phyloP scores from a whole-genome alignment of 139 green algal genomes.

The Desmodesmus armatus region DNA sequence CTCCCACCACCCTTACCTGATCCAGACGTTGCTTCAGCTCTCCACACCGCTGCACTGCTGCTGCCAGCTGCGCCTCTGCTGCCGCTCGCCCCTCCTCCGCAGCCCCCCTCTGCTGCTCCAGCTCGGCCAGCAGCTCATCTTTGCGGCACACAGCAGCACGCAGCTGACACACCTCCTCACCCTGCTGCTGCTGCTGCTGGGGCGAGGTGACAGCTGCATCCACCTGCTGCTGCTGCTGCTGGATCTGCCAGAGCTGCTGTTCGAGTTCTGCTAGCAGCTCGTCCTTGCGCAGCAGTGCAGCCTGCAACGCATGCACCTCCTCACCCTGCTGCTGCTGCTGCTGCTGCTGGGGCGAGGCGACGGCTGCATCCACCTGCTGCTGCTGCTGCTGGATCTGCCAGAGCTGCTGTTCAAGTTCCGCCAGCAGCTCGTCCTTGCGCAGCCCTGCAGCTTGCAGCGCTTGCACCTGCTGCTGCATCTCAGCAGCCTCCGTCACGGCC shows the following conservation, averaged over 20 bases:
- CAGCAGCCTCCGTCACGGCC: too few relatives aligned
- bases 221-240: neutral
- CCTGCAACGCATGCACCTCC: neutral
- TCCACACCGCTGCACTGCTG: neutral
- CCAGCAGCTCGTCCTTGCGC: too few relatives aligned
- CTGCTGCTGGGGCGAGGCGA: too few relatives aligned
- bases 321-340: conserved; percentile 10
- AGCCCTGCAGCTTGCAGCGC: too few relatives aligned
- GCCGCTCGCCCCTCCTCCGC: neutral
- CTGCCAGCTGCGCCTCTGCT: conserved; percentile 16
- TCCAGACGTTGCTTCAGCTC: neutral
- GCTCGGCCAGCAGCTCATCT: neutral
- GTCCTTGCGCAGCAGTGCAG: conserved; percentile 1
- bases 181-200: neutral
- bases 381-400: neutral
- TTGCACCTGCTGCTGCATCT: too few relatives aligned
- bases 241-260: neutral
- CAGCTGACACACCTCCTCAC: neutral
- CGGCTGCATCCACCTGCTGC: neutral
- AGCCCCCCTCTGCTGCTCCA: neutral
- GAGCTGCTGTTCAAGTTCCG: too few relatives aligned
- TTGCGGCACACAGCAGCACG: too few relatives aligned
- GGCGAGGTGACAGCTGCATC: too few relatives aligned
- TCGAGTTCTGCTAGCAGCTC: neutral
- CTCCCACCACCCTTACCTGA: neutral